These are phyloP conservation scores for Mycosarcoma mackinlayi DNA, from an alignment of 1,284 basidiomycete genomes.

Conservation along the genomic window DNA sequence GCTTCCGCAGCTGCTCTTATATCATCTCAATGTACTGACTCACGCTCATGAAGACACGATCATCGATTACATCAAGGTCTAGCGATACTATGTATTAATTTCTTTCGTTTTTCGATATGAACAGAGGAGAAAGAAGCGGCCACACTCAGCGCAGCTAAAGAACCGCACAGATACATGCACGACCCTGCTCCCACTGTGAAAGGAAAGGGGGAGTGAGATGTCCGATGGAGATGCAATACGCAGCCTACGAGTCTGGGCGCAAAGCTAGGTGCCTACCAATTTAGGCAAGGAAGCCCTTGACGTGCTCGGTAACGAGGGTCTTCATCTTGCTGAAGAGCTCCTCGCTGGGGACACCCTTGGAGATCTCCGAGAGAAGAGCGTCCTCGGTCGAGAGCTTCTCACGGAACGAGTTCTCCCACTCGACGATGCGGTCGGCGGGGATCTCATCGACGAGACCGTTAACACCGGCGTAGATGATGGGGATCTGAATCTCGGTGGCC, in stretches of 20 bases:
- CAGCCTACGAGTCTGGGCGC: neutral
- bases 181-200: conserved; percentile 12
- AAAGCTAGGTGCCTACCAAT: neutral
- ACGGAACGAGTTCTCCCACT: conserved; percentile 92
- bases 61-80: conserved; percentile 14
- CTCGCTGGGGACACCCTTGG: conserved; percentile 82
- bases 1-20: too few relatives aligned
- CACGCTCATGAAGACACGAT: too few relatives aligned
- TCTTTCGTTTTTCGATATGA: conserved; percentile 39
- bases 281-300: conserved; percentile 63
- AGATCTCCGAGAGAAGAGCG: conserved; percentile 74
- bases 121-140: conserved; percentile 2
- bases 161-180: neutral
- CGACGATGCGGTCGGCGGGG: conserved; percentile 91
- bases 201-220: neutral
- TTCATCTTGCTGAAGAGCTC: conserved; percentile 85
- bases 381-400: conserved; percentile 72
- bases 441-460: conserved; percentile 80
- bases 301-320: conserved; percentile 59
- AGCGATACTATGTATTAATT: conserved; percentile 49
- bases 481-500: conserved; percentile 94
- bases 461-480: conserved; percentile 98
- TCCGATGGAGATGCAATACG: neutral
- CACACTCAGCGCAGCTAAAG: conserved; percentile 6
- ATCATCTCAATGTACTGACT: too few relatives aligned